phyloP scores from a whole-genome alignment of 768 basidiomycete genomes.

The Candolleomyces efflorescens region DNA sequence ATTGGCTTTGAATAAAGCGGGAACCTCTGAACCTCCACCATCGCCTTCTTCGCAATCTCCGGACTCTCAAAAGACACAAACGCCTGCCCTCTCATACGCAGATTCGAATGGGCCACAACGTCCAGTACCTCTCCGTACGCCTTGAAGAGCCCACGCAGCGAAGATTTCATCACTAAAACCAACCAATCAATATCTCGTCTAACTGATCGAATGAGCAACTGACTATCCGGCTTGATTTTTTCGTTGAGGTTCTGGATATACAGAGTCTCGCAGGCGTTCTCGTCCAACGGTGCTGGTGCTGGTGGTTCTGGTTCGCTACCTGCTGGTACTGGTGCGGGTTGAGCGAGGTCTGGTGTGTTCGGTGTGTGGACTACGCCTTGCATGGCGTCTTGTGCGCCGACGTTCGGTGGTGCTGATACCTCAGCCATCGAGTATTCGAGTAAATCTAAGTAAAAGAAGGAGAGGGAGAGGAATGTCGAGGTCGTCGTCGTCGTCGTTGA shows the following conservation, averaged over 20 bases:
- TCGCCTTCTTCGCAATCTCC: conserved; percentile 47
- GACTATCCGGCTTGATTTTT: conserved; percentile 81
- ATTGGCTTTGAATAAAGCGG: conserved; percentile 96
- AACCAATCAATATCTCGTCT: background rate
- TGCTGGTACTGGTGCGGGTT: background rate
- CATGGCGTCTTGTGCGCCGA: background rate
- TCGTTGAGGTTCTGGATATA: conserved; percentile 98
- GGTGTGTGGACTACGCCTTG: background rate
- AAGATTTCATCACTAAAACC: conserved; percentile 75
- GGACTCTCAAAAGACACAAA: conserved; percentile 89
- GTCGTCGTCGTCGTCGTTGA: background rate
- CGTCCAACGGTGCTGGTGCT: conserved; percentile 23
- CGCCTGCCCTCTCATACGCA: conserved; percentile 98
- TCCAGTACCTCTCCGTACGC: conserved; percentile 90
- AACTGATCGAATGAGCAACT: conserved; percentile 7
- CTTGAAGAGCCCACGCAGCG: conserved; percentile 86
- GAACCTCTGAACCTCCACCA: conserved; percentile 91
- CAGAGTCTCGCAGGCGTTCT: conserved; percentile 73
- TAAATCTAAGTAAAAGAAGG: background rate
- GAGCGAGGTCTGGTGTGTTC: background rate
- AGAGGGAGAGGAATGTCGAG: background rate
- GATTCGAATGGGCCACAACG: conserved; percentile 91
- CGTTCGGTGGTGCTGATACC: background rate
- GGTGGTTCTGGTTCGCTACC: background rate
- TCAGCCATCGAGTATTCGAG: background rate